These are phyloP conservation scores for Neofusicoccum sp. DNA, from an alignment of 2,329 filamentous ascomycete species.

Conservation along the genomic window DNA sequence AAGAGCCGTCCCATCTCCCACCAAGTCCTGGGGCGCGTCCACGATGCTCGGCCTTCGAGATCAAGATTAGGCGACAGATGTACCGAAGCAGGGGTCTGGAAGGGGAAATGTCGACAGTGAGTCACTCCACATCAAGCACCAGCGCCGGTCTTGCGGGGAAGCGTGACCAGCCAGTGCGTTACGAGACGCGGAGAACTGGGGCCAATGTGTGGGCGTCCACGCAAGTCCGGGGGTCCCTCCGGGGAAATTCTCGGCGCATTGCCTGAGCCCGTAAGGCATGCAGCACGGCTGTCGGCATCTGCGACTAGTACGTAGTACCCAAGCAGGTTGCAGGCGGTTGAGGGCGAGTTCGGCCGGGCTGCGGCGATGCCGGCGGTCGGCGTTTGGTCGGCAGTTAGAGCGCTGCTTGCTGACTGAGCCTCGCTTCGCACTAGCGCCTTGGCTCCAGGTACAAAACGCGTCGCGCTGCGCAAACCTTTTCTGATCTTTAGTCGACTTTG, in stretches of 20 bases:
- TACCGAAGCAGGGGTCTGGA: neutral
- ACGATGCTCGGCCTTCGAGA: neutral
- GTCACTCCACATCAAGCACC: conserved; percentile 5
- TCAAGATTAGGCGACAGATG: conserved; percentile 13
- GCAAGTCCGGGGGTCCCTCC: conserved; percentile 3
- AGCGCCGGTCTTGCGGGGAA: conserved; percentile 4
- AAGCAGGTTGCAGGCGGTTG: neutral
- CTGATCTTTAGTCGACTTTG: conserved; percentile 12
- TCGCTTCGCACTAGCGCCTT: neutral
- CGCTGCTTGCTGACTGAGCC: neutral
- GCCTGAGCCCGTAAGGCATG: neutral
- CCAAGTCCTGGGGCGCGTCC: neutral
- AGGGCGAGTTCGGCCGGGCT: neutral
- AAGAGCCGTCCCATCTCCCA: neutral
- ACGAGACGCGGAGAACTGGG: conserved; percentile 13
- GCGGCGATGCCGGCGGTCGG: neutral
- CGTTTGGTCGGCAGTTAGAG: neutral
- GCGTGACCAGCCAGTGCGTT: neutral
- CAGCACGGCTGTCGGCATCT: neutral
- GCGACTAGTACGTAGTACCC: neutral
- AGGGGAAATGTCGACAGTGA: neutral
- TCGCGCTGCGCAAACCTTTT: neutral
- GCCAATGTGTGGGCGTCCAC: neutral
- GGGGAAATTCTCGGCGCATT: conserved; percentile 6
- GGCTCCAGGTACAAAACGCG: neutral